phyloP scores from a whole-genome alignment of 1,284 basidiomycete genomes.

The Mycosarcoma mackinlayi region DNA sequence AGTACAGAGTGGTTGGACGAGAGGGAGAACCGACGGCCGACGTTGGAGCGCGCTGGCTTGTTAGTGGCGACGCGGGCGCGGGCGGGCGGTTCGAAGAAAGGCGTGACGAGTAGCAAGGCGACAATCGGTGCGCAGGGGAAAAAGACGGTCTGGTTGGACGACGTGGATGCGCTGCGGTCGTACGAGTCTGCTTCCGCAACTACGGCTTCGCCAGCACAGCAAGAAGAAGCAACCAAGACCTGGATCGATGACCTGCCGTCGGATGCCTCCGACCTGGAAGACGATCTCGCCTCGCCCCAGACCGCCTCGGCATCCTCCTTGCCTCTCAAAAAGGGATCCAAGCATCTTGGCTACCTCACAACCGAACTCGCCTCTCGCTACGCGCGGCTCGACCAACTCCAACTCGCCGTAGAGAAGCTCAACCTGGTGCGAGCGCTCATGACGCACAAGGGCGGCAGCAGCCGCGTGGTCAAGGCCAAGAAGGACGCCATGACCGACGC shows the following conservation, averaged over 20 bases:
- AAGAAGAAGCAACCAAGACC: slow-evolving; percentile 8
- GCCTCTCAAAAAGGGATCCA: slow-evolving; percentile 40
- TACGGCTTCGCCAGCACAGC: background rate
- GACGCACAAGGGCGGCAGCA: slow-evolving; percentile 49
- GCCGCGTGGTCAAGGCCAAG: slow-evolving; percentile 31
- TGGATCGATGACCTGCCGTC: slow-evolving; percentile 43
- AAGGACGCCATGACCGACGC: slow-evolving; percentile 27
- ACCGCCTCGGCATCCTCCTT: slow-evolving; percentile 1
- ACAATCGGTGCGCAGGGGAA: slow-evolving; percentile 57
- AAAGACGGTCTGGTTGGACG: slow-evolving; percentile 65
- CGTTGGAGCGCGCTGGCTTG: slow-evolving; percentile 52
- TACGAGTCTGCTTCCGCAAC: slow-evolving; percentile 15
- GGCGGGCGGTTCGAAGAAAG: slow-evolving; percentile 2
- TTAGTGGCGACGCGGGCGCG: slow-evolving; percentile 5
- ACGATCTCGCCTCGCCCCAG: background rate
- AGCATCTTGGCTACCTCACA: slow-evolving; percentile 55
- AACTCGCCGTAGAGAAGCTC: slow-evolving; percentile 53
- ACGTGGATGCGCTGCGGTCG: slow-evolving; percentile 41
- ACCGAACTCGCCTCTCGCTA: slow-evolving; percentile 56
- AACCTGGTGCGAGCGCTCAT: slow-evolving; percentile 59
- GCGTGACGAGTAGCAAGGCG: slow-evolving; percentile 4
- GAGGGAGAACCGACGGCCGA: slow-evolving; percentile 45
- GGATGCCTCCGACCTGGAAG: slow-evolving; percentile 27
- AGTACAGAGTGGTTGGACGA: slow-evolving; percentile 56
- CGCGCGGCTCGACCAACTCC: slow-evolving; percentile 52